These are phyloP conservation scores for Dissophora ornata DNA, from an alignment of 192 early-diverging fungal species.

Conservation along the genomic window DNA sequence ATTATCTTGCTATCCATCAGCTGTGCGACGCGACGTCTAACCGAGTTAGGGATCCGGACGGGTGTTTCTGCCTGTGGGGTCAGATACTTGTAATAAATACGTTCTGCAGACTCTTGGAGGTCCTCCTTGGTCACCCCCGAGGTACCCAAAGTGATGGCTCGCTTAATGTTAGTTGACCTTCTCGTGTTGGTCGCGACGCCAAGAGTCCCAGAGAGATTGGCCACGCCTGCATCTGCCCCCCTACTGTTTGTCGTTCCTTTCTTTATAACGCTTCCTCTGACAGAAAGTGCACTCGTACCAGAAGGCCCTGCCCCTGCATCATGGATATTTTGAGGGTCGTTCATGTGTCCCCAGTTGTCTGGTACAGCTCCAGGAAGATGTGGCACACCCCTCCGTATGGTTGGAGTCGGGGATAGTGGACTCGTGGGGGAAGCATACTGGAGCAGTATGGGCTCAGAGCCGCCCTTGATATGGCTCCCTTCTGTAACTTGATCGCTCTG, in stretches of 20 bases:
- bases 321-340: neutral
- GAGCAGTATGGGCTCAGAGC: neutral
- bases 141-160: too few relatives aligned
- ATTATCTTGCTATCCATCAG: conserved; percentile 39
- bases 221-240: neutral
- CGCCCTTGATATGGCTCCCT: neutral
- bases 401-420: neutral
- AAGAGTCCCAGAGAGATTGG: neutral
- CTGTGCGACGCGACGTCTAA: conserved; percentile 47
- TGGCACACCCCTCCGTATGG: neutral
- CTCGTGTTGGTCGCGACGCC: neutral
- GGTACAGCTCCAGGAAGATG: conserved; percentile 3
- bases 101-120: conserved; percentile 62
- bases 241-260: neutral
- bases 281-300: too few relatives aligned
- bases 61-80: conserved; percentile 62
- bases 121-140: conserved; percentile 57
- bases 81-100: conserved; percentile 67
- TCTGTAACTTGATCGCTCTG: too few relatives aligned
- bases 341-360: neutral
- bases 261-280: too few relatives aligned
- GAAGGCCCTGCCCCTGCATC: too few relatives aligned
- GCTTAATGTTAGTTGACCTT: neutral
- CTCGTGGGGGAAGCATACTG: neutral
- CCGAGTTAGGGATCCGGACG: conserved; percentile 52